Conservation (phyloP, 1,284 basidiomycete genomes). For the Heterobasidion parviporum region DNA sequence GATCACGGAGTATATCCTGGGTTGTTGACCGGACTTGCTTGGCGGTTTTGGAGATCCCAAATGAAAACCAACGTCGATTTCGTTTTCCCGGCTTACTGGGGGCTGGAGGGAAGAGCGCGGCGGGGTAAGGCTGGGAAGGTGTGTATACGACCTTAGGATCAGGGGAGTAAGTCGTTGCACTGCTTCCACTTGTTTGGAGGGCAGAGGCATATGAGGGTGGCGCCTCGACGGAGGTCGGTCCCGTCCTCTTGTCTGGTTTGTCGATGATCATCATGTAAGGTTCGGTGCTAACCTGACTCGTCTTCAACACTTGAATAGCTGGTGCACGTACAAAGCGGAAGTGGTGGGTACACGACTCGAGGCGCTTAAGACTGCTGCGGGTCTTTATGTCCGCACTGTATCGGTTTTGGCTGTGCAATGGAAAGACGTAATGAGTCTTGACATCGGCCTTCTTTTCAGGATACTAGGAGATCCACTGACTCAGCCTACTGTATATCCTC, state of each 20-base stretch:
- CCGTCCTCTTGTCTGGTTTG: background rate
- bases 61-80: conserved; percentile 16
- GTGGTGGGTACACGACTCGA: too few species aligned
- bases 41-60: conserved; percentile 25
- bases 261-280: background rate
- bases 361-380: too few species aligned
- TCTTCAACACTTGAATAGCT: too few species aligned
- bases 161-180: background rate
- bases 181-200: background rate
- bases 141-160: background rate
- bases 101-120: background rate
- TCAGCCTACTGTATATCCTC: too few species aligned
- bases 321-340: too few species aligned
- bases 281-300: too few species aligned
- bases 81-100: background rate
- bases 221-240: background rate
- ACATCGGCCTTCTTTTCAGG: too few species aligned
- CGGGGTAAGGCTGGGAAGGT: background rate
- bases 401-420: too few species aligned
- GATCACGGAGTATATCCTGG: conserved; percentile 36
- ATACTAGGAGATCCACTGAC: too few species aligned
- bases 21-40: conserved; percentile 39
- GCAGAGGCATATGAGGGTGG: conserved; percentile 1
- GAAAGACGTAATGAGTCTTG: too few species aligned
- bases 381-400: too few species aligned